Percentiles rank a stretch among this genome's conserved stretches.
Evolutionary conservation across 1,284 basidiomycete species (phyloP).

Genomic region (Mycosarcoma mackinlayi): DNA sequence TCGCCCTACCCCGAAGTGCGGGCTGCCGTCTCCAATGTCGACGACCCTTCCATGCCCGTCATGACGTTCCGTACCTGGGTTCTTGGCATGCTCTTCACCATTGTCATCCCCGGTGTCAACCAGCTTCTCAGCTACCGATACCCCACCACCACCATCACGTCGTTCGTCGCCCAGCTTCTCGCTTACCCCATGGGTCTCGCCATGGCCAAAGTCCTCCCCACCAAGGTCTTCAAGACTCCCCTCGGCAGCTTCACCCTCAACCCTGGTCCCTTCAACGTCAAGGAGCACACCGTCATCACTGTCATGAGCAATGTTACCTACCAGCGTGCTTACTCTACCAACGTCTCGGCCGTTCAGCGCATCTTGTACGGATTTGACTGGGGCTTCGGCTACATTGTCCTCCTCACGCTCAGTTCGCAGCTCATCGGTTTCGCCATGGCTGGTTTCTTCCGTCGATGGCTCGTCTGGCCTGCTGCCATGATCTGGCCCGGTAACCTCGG

Average conservation of each 20-base stretch:
- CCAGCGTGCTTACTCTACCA: slow-evolving; percentile 67
- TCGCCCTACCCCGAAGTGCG: slow-evolving; percentile 65
- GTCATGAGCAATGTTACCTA: slow-evolving; percentile 70
- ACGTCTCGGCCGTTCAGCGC: slow-evolving; percentile 62
- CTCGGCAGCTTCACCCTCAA: slow-evolving; percentile 57
- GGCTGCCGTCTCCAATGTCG: slow-evolving; percentile 62
- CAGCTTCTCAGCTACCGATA: slow-evolving; percentile 61
- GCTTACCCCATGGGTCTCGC: slow-evolving; percentile 55
- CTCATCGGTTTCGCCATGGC: slow-evolving; percentile 63
- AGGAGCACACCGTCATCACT: slow-evolving; percentile 62
- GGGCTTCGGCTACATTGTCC: slow-evolving; percentile 70
- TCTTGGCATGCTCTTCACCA: slow-evolving; percentile 59
- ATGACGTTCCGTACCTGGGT: slow-evolving; percentile 63
- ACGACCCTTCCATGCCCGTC: slow-evolving; percentile 63
- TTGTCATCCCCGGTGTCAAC: slow-evolving; percentile 62
- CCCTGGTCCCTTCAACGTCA: slow-evolving; percentile 65
- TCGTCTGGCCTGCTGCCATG: slow-evolving; percentile 64
- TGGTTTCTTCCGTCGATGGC: slow-evolving; percentile 56
- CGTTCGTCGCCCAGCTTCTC: slow-evolving; percentile 56
- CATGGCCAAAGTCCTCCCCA: slow-evolving; percentile 53
- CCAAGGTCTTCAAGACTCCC: slow-evolving; percentile 46
- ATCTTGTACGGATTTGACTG: slow-evolving; percentile 48
- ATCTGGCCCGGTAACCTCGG: slow-evolving; percentile 63
- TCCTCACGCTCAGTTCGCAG: slow-evolving; percentile 70
- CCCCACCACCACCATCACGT: slow-evolving; percentile 56